Evolutionary conservation across 257 asterid genomes (phyloP).

Genomic region (Salvia hispanica): DNA sequence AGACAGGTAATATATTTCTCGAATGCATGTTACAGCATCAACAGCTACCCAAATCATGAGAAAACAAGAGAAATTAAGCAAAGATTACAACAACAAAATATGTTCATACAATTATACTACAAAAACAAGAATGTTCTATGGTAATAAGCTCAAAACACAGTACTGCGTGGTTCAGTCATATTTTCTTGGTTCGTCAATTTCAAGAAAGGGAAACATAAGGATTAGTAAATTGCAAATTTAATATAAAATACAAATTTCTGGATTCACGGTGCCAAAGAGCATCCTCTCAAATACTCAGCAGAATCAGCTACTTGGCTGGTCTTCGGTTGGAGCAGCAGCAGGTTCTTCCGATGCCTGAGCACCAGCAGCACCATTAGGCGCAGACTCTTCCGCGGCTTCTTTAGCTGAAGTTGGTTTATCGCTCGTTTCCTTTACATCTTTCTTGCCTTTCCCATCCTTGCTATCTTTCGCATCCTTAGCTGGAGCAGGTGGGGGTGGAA

Average conservation of each 20-base stretch:
- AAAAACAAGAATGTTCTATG: constrained; percentile 29
- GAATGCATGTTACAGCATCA: not conserved
- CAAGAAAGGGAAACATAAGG: constrained; percentile 18
- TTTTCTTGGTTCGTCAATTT: constrained; percentile 1
- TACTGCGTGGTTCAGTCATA: constrained; percentile 19
- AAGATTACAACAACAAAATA: constrained; percentile 26
- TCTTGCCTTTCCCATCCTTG: constrained; percentile 46
- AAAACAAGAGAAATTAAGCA: not conserved
- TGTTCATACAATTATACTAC: constrained; percentile 36
- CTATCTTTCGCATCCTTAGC: constrained; percentile 62
- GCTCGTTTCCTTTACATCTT: constrained; percentile 39
- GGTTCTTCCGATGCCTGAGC: constrained; percentile 45
- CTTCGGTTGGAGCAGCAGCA: constrained; percentile 37
- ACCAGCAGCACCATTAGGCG: constrained; percentile 37
- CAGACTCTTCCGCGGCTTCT: constrained; percentile 44
- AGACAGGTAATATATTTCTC: no score
- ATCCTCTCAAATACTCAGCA: constrained; percentile 2
- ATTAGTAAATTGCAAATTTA: constrained; percentile 9
- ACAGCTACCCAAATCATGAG: not conserved
- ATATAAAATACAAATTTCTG: constrained; percentile 10
- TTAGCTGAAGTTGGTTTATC: constrained; percentile 38
- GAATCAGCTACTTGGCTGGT: constrained; percentile 45
- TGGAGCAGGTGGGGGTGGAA: constrained; percentile 83
- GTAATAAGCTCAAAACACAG: constrained; percentile 9
- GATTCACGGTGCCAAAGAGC: not conserved